phyloP scores from a whole-genome alignment of 2,329 filamentous ascomycete genomes.

The Verticillium zaregamsianum region DNA sequence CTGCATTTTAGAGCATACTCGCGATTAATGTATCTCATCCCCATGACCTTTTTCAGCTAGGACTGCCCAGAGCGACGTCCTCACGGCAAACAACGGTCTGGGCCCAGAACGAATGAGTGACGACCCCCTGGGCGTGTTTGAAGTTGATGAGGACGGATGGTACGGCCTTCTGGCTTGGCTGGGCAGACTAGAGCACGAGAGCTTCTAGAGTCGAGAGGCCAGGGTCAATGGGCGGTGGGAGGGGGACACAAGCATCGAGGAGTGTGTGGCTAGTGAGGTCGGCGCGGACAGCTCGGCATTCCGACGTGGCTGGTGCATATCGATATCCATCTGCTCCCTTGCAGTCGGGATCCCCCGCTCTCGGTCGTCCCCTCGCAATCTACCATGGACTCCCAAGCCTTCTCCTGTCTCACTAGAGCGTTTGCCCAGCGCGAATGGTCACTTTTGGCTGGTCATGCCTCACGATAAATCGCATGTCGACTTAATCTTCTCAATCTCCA shows the following conservation, averaged over 20 bases:
- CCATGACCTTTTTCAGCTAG: background rate
- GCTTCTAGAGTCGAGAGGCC: background rate
- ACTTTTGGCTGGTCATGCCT: too few relatives aligned
- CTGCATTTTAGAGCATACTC: background rate
- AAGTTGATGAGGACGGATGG: background rate
- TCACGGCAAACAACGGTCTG: background rate
- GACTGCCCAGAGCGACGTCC: too few relatives aligned
- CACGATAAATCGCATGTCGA: too few relatives aligned
- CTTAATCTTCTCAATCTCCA: too few relatives aligned
- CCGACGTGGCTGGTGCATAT: background rate
- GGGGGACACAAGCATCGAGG: too few relatives aligned
- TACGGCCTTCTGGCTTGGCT: background rate
- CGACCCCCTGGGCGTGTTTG: background rate
- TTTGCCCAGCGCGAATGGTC: too few relatives aligned
- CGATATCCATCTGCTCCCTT: too few relatives aligned
- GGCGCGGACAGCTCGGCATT: background rate
- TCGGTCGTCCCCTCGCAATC: too few relatives aligned
- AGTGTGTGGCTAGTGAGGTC: background rate
- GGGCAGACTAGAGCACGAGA: background rate
- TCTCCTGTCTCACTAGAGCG: too few relatives aligned
- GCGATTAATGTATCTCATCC: background rate
- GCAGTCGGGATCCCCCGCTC: too few relatives aligned
- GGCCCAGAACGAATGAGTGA: background rate
- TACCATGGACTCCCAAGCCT: too few relatives aligned
- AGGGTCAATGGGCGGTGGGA: background rate